phyloP scores from a whole-genome alignment of 345 rosid species.

The Brassica nigra region DNA sequence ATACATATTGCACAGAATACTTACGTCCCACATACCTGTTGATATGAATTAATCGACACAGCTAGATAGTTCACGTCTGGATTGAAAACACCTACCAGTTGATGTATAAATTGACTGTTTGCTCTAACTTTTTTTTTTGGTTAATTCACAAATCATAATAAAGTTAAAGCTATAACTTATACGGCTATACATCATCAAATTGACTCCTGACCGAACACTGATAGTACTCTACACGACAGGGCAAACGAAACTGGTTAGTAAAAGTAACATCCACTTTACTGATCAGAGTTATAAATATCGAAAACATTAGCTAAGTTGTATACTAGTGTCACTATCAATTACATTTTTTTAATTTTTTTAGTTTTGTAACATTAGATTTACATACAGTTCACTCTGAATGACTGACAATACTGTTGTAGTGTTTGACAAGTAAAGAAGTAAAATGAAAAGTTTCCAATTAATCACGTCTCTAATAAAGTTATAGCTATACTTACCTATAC shows the following conservation, averaged over 20 bases:
- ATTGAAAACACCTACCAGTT: not conserved
- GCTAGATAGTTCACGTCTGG: not conserved
- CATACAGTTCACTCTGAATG: not conserved
- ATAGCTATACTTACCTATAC: not conserved
- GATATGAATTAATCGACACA: not conserved
- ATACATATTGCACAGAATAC: not conserved
- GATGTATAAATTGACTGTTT: not conserved
- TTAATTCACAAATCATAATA: not conserved
- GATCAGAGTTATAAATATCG: not conserved
- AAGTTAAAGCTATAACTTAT: not conserved
- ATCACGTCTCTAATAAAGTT: constrained; percentile 1
- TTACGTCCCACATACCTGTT: not conserved
- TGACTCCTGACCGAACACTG: not conserved
- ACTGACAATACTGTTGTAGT: not conserved
- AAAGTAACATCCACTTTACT: not conserved
- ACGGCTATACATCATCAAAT: not conserved
- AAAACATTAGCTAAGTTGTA: not conserved
- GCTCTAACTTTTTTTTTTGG: not conserved
- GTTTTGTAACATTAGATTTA: not conserved
- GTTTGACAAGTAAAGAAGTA: not conserved
- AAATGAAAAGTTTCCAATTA: not conserved
- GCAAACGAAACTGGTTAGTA: not conserved
- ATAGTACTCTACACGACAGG: not conserved
- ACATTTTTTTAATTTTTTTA: not conserved
- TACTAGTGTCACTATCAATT: too few species aligned